Evolutionary conservation across 805 yeast genomes (phyloP), one percentile per base, ranked within the genome.

Genomic region (Saccharomycopsis capsularis): DNA sequence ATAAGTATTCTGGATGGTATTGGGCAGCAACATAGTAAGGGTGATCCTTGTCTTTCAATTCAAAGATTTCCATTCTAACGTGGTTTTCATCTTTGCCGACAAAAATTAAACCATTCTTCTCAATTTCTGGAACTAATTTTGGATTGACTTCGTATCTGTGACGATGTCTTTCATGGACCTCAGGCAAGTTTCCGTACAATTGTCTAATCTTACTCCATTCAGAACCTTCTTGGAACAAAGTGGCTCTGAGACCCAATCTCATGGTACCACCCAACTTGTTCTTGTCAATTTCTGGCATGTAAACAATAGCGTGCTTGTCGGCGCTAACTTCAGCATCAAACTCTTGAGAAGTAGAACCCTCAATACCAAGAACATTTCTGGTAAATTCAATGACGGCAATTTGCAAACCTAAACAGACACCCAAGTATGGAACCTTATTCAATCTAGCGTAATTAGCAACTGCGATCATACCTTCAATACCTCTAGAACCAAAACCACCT

Each of bases 381-480:
- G 82, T 88, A 64, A 81, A 89, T 66, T 93, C 99, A 61, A 93
- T 89, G 37, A 90, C 95, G 3, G 98, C 99, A 62, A 93, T 79
- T 73, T 93, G 99, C 71, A 93, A 79, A 54, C 99, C 99, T 50
- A 93, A 77, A 70, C 99, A 93, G 55, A 93, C 95, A 66, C 99
- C 99, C 62, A 93, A 75, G 68, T 83, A 93, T 44, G 99, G 99
- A 51, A 88, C 78, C 61, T 83, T 78, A 71, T 88, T 88, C 67
- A 85, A 95, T 71, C 99, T 82, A n/a, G 99, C 99, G 84, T 95
- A 93, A 67, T 86, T 84, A 48, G 97, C 95, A 52, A 98, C 99
- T 35, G 86, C 71, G 64, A 93, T 75, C 99, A 93, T 93, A 60
- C 99, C 99, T 70, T 93, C 98, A 52, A 88, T 87, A 69, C 99